Base-by-base conservation (phyloP, 179 eudicot genomes). In the Amaranthus tricolor region DNA sequence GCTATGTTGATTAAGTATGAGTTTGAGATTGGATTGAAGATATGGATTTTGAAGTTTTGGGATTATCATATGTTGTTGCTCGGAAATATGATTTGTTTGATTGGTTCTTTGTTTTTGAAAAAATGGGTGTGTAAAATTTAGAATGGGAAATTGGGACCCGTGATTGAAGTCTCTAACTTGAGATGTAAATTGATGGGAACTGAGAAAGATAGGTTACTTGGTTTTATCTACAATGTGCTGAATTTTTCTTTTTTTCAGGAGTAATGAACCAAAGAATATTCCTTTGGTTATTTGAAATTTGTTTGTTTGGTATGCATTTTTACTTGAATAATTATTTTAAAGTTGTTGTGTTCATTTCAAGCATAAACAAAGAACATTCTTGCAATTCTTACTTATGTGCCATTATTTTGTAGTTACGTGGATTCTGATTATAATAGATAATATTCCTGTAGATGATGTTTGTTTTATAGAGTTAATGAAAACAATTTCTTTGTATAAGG, bases 191-290 rank as follows among this genome's bases (percentile, higher is more conserved):
- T 68, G 75, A 70, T 53, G 55, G 47, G 19, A 66, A 60, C 62
- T 31, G 57, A 40, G 20, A 50, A 50, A 9, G 71, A 49, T 70
- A 60, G 68, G 62, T 70, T 56, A 62, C n/a, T 73, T 1, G 47
- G 44, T 67, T 63, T 17, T 55, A 15, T 76, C 66, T 61, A 60
- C 68, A 71, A 76, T 77, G 65, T 77, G 60, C 76, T 66, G 43
- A 16, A 58, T 44, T 70, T 62, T 60, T 24, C 9, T 58, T 79
- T n/a, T n/a, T n/a, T n/a, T n/a, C 60, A 2, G 52, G 5, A 11
- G 1, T 68, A 47, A 50, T 67, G 61, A 24, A 20, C 10, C 0
- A 55, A 50, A 44, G 72, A 78, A 73, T 73, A 61, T 73, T 21
- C 68, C 62, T 8, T 52, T 51, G 7, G 51, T 70, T 14, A 3